These are phyloP conservation scores for Hypoxylon cercidicola DNA, from an alignment of 495 filamentous ascomycete species.

Conservation along the genomic window DNA sequence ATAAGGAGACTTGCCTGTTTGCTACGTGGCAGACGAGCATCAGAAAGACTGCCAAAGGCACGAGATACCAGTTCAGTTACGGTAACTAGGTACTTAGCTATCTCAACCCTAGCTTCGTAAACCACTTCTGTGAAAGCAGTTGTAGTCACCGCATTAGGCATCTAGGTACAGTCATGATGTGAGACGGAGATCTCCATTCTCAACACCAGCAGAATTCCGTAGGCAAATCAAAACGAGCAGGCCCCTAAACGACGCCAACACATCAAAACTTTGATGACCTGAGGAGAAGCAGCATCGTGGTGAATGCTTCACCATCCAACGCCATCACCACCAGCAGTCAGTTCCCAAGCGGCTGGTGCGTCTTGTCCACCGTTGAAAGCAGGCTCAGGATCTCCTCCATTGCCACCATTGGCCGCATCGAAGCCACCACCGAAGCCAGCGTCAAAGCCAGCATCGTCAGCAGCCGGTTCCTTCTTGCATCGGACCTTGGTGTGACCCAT, in stretches of 20 bases:
- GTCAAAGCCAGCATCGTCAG: conserved; percentile 16
- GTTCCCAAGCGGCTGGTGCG: neutral
- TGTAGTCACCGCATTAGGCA: no score
- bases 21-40: no score
- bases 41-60: no score
- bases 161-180: conserved; percentile 7
- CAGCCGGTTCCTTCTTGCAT: conserved; percentile 60
- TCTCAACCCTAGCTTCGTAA: no score
- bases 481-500: conserved; percentile 75
- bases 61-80: no score
- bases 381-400: conserved; percentile 6
- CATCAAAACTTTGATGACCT: neutral
- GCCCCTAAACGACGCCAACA: neutral
- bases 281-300: neutral
- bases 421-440: neutral
- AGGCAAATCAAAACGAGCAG: neutral
- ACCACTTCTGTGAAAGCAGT: no score
- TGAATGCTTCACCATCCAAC: no score
- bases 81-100: no score
- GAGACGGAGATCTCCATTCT: conserved; percentile 11
- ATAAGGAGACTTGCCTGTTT: no score
- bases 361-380: neutral
- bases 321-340: no score
- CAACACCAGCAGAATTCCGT: conserved; percentile 9
- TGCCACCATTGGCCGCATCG: neutral